Conservation (phyloP, 1,284 basidiomycete species). For the Cutaneotrichosporon sp. region DNA sequence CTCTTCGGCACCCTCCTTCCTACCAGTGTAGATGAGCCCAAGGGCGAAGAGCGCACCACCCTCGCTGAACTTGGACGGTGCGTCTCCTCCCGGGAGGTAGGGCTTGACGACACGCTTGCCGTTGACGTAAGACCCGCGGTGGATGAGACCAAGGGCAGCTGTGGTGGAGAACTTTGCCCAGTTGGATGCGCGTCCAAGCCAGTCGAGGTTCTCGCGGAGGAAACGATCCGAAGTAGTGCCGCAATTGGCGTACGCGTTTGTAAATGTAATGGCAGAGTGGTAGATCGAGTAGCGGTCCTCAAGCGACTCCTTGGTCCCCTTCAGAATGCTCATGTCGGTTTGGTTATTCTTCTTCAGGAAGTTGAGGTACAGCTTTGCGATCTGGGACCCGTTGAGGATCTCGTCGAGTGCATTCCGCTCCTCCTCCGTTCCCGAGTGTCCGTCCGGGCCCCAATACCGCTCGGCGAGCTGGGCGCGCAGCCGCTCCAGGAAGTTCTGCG, state of each 20-base stretch:
- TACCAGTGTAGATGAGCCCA: slow-evolving; percentile 80
- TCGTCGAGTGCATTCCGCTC: slow-evolving; percentile 34
- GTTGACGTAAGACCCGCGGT: slow-evolving; percentile 90
- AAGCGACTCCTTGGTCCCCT: slow-evolving; percentile 83
- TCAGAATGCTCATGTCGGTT: slow-evolving; percentile 81
- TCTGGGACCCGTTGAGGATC: slow-evolving; percentile 82
- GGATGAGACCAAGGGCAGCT: slow-evolving; percentile 89
- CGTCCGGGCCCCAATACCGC: slow-evolving; percentile 29
- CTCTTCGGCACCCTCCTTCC: slow-evolving; percentile 60
- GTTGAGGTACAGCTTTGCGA: slow-evolving; percentile 84
- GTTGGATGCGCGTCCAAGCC: slow-evolving; percentile 86
- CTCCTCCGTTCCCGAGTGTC: slow-evolving; percentile 59
- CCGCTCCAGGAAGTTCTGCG: slow-evolving; percentile 81
- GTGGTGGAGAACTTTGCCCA: slow-evolving; percentile 98
- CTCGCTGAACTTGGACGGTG: slow-evolving; percentile 70
- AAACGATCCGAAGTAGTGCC: slow-evolving; percentile 91
- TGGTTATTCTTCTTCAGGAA: slow-evolving; percentile 92
- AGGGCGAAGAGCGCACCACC: slow-evolving; percentile 89
- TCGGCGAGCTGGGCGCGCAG: slow-evolving; percentile 49
- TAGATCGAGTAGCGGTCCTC: slow-evolving; percentile 92
- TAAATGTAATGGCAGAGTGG: slow-evolving; percentile 87
- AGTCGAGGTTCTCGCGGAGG: slow-evolving; percentile 89
- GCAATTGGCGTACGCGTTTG: slow-evolving; percentile 93
- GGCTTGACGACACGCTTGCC: slow-evolving; percentile 89
- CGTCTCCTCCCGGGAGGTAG: slow-evolving; percentile 71